These are phyloP conservation scores for Incumbomyces lentus DNA, from an alignment of 2,329 filamentous ascomycete species.

Conservation along the genomic window DNA sequence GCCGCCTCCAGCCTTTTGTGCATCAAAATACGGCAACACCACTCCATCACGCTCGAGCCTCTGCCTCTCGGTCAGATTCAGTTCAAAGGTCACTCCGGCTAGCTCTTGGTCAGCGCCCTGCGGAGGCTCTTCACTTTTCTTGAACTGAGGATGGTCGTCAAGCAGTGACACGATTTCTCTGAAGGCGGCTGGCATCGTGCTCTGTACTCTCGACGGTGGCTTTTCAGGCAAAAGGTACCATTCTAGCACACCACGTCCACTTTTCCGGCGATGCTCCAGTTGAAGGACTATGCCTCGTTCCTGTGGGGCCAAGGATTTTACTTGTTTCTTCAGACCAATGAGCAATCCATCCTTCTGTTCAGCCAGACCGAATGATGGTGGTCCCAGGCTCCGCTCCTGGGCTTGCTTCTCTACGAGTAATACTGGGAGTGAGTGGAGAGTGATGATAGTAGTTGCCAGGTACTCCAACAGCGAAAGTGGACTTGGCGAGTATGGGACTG, in stretches of 20 bases:
- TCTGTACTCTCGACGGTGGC: neutral
- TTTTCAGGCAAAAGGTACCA: constrained; percentile 45
- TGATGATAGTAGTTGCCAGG: constrained; percentile 79
- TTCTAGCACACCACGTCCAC: constrained; percentile 67
- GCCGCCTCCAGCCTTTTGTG: constrained; percentile 65
- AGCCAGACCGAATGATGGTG: constrained; percentile 67
- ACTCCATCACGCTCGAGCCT: constrained; percentile 75
- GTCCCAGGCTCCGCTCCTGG: constrained; percentile 60
- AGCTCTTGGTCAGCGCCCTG: constrained; percentile 40
- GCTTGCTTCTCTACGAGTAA: constrained; percentile 66
- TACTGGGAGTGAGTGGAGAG: constrained; percentile 62
- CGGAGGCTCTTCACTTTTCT: constrained; percentile 33
- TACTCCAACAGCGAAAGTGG: constrained; percentile 66
- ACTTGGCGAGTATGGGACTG: constrained; percentile 45
- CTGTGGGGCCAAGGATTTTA: constrained; percentile 6
- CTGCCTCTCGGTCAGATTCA: constrained; percentile 86
- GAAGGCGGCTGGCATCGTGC: constrained; percentile 26
- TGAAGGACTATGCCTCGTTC: constrained; percentile 58
- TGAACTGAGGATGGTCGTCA: constrained; percentile 66
- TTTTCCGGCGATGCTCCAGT: constrained; percentile 77
- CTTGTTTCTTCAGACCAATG: constrained; percentile 44
- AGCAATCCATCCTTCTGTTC: constrained; percentile 72
- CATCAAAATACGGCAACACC: constrained; percentile 91
- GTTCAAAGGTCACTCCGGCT: constrained; percentile 68
- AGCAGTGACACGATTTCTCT: constrained; percentile 52